These are phyloP conservation scores for Epichloe baconii DNA, from an alignment of 2,329 filamentous ascomycete species.

Conservation along the genomic window DNA sequence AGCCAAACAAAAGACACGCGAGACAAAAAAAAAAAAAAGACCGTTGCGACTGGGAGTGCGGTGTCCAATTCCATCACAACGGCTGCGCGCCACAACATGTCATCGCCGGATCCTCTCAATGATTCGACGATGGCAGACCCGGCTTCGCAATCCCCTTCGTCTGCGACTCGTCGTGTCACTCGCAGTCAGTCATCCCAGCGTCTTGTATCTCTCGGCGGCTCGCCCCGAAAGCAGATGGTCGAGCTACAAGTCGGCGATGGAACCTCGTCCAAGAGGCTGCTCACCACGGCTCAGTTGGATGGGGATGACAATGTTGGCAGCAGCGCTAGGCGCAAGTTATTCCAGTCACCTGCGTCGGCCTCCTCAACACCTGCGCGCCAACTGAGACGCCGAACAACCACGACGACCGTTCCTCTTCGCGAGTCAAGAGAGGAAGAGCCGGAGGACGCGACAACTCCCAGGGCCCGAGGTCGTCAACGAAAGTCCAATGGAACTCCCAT, in stretches of 20 bases:
- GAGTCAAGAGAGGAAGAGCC: conserved; percentile 22
- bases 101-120: conserved; percentile 39
- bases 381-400: conserved; percentile 26
- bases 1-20: conserved; percentile 8
- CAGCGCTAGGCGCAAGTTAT: conserved; percentile 27
- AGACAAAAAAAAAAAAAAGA: not conserved
- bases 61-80: conserved; percentile 12
- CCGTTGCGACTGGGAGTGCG: conserved; percentile 10
- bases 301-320: conserved; percentile 15
- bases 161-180: conserved; percentile 28
- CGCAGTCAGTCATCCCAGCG: conserved; percentile 29
- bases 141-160: conserved; percentile 21
- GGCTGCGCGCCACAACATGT: conserved; percentile 23
- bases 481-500: conserved; percentile 40
- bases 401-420: conserved; percentile 38
- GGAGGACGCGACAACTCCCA: conserved; percentile 25
- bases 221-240: conserved; percentile 43
- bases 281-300: conserved; percentile 38
- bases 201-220: conserved; percentile 25
- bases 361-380: conserved; percentile 18
- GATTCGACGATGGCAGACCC: conserved; percentile 21
- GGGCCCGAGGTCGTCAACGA: conserved; percentile 32
- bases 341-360: conserved; percentile 29
- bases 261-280: conserved; percentile 35
- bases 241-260: conserved; percentile 41